Percentiles rank a stretch among this genome's conserved stretches.
phyloP scores from a whole-genome alignment of 805 yeast species.

The Saturnispora quitensis region DNA sequence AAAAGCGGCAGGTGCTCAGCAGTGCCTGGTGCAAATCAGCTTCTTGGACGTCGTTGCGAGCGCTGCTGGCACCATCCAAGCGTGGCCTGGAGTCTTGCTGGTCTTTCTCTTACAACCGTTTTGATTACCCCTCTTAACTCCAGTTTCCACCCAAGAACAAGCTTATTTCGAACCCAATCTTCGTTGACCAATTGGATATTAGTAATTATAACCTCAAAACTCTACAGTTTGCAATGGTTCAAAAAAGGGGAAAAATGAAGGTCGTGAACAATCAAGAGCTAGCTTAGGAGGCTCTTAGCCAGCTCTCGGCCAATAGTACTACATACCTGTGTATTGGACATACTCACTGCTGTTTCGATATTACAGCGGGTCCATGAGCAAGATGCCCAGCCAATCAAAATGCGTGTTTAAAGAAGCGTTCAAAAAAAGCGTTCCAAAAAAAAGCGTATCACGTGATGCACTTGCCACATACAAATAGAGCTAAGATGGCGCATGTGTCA shows the following conservation, averaged over 20 bases:
- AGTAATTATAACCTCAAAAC: neutral
- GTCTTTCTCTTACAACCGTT: no score
- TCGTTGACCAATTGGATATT: neutral
- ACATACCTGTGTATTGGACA: no score
- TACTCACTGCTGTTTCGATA: neutral
- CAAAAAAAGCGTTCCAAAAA: neutral
- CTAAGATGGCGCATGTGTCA: neutral
- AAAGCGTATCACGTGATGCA: neutral
- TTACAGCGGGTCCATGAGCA: neutral
- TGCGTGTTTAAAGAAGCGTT: neutral
- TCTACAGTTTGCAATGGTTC: no score
- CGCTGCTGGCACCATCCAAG: no score
- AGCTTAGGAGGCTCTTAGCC: no score
- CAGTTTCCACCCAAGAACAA: neutral
- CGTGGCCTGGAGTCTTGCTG: no score
- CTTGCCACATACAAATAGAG: neutral
- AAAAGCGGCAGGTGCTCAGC: neutral
- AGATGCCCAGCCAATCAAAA: conserved; percentile 2
- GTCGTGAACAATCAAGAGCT: no score
- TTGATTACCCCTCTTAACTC: neutral
- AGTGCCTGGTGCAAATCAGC: neutral
- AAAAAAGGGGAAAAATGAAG: no score
- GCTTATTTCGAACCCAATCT: neutral
- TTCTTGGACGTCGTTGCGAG: neutral
- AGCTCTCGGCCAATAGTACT: no score